phyloP scores from a whole-genome alignment of 2,329 filamentous ascomycete genomes.

The Lasiodiplodia gonubiensis region DNA sequence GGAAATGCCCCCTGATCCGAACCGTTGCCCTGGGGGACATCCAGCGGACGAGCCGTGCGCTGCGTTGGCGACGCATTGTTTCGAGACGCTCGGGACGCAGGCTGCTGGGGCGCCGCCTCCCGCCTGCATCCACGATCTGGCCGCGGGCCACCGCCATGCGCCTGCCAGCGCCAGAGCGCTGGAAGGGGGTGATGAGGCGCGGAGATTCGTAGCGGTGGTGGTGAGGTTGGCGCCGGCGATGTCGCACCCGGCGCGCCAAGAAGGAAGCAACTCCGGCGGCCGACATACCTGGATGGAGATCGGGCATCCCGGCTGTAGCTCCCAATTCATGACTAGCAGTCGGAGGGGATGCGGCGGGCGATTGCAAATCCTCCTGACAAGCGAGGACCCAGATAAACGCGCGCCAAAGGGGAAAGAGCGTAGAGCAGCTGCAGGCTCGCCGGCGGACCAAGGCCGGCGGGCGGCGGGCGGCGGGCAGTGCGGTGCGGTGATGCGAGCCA shows the following conservation, averaged over 20 bases:
- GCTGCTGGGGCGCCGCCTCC: slow-evolving; percentile 26
- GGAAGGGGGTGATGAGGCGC: neutral
- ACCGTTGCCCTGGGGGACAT: slow-evolving; percentile 23
- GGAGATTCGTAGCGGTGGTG: slow-evolving; percentile 5
- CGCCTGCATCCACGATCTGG: slow-evolving; percentile 23
- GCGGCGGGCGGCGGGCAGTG: slow-evolving; percentile 7
- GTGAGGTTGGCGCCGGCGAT: slow-evolving; percentile 18
- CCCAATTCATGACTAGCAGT: slow-evolving; percentile 25
- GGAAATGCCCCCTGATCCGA: slow-evolving; percentile 28
- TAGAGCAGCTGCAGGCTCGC: neutral
- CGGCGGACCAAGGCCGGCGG: slow-evolving; percentile 6
- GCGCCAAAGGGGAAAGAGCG: slow-evolving; percentile 23
- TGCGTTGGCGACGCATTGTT: slow-evolving; percentile 5
- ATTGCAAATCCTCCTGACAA: slow-evolving; percentile 28
- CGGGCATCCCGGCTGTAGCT: slow-evolving; percentile 20
- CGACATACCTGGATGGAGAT: slow-evolving; percentile 27
- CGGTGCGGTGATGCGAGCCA: slow-evolving; percentile 16
- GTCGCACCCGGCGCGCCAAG: slow-evolving; percentile 25
- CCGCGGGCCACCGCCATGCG: slow-evolving; percentile 7
- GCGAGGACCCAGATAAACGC: slow-evolving; percentile 26
- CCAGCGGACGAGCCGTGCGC: slow-evolving; percentile 24
- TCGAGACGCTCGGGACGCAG: slow-evolving; percentile 25
- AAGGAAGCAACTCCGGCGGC: slow-evolving; percentile 9
- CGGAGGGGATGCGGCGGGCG: slow-evolving; percentile 13
- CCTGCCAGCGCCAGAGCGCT: slow-evolving; percentile 4